Evolutionary conservation across 23 red algal genomes (phyloP), one percentile per base, ranked within the genome.

Genomic region (Agarophyton chilense): DNA sequence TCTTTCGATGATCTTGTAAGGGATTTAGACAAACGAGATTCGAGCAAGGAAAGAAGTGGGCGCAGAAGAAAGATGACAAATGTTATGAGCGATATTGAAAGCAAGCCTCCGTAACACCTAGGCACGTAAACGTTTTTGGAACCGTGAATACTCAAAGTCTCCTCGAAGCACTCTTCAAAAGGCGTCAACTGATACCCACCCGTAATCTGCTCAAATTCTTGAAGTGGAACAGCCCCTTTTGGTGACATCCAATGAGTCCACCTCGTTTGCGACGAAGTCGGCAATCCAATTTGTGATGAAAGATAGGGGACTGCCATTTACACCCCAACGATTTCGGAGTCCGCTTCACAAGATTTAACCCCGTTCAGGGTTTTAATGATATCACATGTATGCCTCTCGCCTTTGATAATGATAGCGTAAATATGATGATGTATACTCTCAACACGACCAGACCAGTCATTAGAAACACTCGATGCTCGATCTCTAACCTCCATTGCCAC

Each of bases 1-100:
- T 77, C 67, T 25, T 89, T 89, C 78, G 85, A 89, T 40, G 85
- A 89, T 42, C 39, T 89, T 67, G n/a, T 89, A 47, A 71, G 44
- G 11, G 58, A 79, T 1, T 32, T 77, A 47, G 33, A 77, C 68
- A 47, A 74, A 31, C 38, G 43, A 49, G 43, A 47, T 2, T 5
- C 47, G 68, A 43, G 25, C 4, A 46, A 43, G 12, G 68, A 74
- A 47, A 74, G 40, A 49, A 74, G 40, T 28, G 43, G 41, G 3
- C 40, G 68, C 6, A 45, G 68, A 74, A 7, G 68, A 49, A 43
- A 12, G 36, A 18, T 29, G 18, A 74, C 40, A 2, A 74, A 74
- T 46, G 68, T 74, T 43, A 11, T 33, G 0, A 18, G 28, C 25
- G 68, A 74, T 0, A 35, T 12, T 74, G 25, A 74, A 16, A 34